These are phyloP conservation scores for Psilocybe mexicana DNA, from an alignment of 1,284 basidiomycete species.

Conservation along the genomic window DNA sequence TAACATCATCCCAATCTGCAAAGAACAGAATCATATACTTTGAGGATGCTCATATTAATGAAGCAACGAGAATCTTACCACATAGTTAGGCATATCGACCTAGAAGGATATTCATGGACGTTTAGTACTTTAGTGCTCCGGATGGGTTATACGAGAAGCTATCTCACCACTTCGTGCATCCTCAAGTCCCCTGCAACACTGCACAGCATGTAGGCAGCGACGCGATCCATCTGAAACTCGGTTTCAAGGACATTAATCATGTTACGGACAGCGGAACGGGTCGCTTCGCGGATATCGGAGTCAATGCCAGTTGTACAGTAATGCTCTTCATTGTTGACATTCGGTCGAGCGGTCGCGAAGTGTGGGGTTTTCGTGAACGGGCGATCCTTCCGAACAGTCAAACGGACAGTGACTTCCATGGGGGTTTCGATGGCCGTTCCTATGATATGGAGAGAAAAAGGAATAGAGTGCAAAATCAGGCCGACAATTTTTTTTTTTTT, in stretches of 20 bases:
- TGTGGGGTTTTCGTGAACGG: slow-evolving; percentile 60
- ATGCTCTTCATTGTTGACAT: slow-evolving; percentile 38
- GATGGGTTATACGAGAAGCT: neutral
- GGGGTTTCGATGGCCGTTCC: slow-evolving; percentile 66
- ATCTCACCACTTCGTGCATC: slow-evolving; percentile 62
- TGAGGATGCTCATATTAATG: neutral
- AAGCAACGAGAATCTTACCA: slow-evolving; percentile 38
- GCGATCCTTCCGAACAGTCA: slow-evolving; percentile 57
- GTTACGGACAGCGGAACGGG: slow-evolving; percentile 52
- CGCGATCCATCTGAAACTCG: slow-evolving; percentile 41
- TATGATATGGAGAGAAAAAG: slow-evolving; percentile 21
- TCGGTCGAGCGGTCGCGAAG: slow-evolving; percentile 37
- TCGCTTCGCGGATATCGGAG: slow-evolving; percentile 53
- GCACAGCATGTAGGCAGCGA: slow-evolving; percentile 61
- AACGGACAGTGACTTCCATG: slow-evolving; percentile 53
- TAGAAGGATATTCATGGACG: slow-evolving; percentile 20
- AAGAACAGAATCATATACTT: neutral
- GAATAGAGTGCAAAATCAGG: neutral
- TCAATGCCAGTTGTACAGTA: slow-evolving; percentile 63
- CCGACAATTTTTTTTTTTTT: no score
- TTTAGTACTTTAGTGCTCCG: neutral
- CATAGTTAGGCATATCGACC: slow-evolving; percentile 69
- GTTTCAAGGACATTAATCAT: slow-evolving; percentile 54
- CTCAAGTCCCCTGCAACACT: slow-evolving; percentile 60
- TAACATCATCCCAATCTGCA: slow-evolving; percentile 51